These are phyloP conservation scores for Pichia phayaonensis DNA, from an alignment of 805 yeast genomes.

Conservation along the genomic window DNA sequence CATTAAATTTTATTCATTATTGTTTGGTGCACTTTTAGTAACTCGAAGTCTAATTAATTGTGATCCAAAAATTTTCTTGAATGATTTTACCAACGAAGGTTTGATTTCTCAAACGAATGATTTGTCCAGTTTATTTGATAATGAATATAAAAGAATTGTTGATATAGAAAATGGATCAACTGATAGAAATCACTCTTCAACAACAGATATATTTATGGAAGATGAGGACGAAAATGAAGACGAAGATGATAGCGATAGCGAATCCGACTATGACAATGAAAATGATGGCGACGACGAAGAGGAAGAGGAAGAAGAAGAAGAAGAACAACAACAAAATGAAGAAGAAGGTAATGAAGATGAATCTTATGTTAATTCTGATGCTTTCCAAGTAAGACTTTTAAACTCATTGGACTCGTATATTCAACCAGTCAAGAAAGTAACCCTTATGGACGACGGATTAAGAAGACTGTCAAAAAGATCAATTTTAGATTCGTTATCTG, in stretches of 20 bases:
- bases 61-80: conserved; percentile 37
- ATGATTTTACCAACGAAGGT: conserved; percentile 64
- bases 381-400: not conserved
- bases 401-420: not conserved
- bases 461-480: not conserved
- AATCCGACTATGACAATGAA: conserved; percentile 16
- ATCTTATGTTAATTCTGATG: conserved; percentile 4
- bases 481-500: conserved; percentile 1
- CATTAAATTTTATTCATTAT: conserved; percentile 32
- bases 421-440: not conserved
- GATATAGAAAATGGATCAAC: not conserved
- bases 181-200: not conserved
- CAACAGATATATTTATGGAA: not conserved
- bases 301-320: conserved; percentile 15
- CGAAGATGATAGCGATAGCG: conserved; percentile 14
- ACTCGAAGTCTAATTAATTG: conserved; percentile 37
- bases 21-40: conserved; percentile 46
- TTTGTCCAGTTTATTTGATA: conserved; percentile 16
- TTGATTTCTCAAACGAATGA: conserved; percentile 43
- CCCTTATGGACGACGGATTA: conserved; percentile 14
- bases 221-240: conserved; percentile 6
- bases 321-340: conserved; percentile 12
- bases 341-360: too few relatives aligned
- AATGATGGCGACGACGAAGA: conserved; percentile 15
- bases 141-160: conserved; percentile 18